Evolutionary conservation across 1,139 yeast genomes (phyloP).

Genomic region (Candida sp.): DNA sequence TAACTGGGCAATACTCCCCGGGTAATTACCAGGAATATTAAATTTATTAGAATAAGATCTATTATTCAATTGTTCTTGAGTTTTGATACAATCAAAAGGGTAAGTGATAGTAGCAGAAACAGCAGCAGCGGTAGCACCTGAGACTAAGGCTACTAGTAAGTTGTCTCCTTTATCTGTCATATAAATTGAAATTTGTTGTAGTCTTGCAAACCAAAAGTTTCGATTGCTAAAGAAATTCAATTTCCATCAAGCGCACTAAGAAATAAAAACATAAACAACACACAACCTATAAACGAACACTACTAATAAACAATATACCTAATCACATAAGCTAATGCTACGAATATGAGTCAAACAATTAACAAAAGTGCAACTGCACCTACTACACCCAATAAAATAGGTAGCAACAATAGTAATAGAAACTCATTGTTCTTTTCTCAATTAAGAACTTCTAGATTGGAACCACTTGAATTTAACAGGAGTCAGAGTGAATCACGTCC

Average conservation of each 20-base stretch:
- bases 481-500: no score
- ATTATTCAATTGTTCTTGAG: constrained; percentile 60
- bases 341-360: constrained; percentile 3
- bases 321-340: constrained; percentile 21
- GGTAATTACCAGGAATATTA: constrained; percentile 36
- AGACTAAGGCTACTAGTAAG: constrained; percentile 60
- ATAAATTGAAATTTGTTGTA: no score
- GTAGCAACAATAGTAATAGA: background rate
- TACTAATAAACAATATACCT: background rate
- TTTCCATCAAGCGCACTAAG: background rate
- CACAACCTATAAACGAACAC: background rate
- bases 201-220: no score
- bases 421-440: background rate
- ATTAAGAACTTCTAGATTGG: constrained; percentile 1
- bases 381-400: background rate
- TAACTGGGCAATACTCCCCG: constrained; percentile 39
- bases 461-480: no score
- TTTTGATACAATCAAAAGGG: constrained; percentile 83
- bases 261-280: background rate
- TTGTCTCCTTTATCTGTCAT: constrained; percentile 17
- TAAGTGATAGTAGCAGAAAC: constrained; percentile 70
- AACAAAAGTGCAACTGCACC: constrained; percentile 1
- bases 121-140: constrained; percentile 76
- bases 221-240: background rate
- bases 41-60: constrained; percentile 32